Evolutionary conservation across 768 basidiomycete genomes (phyloP).

Genomic region (Kwoniella pini): DNA sequence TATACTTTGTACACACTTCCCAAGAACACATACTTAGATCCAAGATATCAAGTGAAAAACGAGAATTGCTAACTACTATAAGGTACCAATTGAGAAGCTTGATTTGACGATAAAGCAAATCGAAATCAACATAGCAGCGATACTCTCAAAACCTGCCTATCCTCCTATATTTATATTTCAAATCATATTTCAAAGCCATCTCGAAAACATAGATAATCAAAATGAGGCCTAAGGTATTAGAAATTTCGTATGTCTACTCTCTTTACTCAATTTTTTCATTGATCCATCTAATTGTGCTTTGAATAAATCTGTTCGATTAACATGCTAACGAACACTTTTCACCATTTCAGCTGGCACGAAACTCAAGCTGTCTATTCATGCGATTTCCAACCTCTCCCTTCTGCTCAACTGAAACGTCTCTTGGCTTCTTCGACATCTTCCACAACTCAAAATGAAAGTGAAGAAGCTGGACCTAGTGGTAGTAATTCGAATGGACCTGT

Average conservation of each 20-base stretch:
- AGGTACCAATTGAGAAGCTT: no score
- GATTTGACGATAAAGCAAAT: no score
- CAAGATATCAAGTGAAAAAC: no score
- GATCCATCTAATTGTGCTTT: not conserved
- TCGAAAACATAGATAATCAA: not conserved
- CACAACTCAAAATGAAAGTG: slow-evolving; percentile 26
- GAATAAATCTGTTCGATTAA: no score
- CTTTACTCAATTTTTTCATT: not conserved
- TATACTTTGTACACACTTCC: no score
- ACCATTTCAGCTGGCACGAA: slow-evolving; percentile 51
- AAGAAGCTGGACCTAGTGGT: slow-evolving; percentile 4
- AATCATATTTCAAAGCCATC: not conserved
- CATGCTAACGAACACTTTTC: not conserved
- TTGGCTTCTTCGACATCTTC: slow-evolving; percentile 29
- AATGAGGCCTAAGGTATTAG: slow-evolving; percentile 53
- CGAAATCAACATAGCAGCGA: no score
- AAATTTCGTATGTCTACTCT: slow-evolving; percentile 47
- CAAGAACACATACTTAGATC: no score
- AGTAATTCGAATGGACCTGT: slow-evolving; percentile 50
- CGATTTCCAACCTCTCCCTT: slow-evolving; percentile 83
- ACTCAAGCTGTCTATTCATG: slow-evolving; percentile 71
- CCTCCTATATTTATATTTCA: no score
- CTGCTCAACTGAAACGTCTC: slow-evolving; percentile 58
- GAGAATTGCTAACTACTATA: no score
- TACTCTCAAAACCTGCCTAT: no score